Percentiles rank a stretch among this genome's conserved stretches.
phyloP scores from a whole-genome alignment of 768 basidiomycete species.

The Amyloporia xantha region DNA sequence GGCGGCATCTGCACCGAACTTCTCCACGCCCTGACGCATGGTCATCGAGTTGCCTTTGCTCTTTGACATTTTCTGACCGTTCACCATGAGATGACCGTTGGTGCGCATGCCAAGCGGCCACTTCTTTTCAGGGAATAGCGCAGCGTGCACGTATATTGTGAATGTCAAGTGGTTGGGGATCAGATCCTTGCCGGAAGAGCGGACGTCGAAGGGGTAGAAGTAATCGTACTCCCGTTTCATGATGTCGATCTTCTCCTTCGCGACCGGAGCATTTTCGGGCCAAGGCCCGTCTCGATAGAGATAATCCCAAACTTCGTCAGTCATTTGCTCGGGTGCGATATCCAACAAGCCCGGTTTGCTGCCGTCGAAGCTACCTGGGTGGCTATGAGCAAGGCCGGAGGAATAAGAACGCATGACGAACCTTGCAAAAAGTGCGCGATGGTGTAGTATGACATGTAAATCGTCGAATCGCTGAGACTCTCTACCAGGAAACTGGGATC shows the following conservation, averaged over 20 bases:
- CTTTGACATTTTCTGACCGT: conserved; percentile 99
- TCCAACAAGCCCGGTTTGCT: conserved; percentile 73
- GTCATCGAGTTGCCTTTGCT: conserved; percentile 95
- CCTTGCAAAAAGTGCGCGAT: conserved; percentile 88
- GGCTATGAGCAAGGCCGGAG: conserved; percentile 8
- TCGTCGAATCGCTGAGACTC: conserved; percentile 93
- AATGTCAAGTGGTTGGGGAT: conserved; percentile 95
- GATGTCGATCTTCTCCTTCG: conserved; percentile 71
- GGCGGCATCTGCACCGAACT: conserved; percentile 96
- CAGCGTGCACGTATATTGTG: conserved; percentile 91
- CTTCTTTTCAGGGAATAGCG: conserved; percentile 82
- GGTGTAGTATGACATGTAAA: conserved; percentile 99
- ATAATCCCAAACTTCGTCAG: conserved; percentile 97
- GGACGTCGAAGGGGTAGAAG: conserved; percentile 97
- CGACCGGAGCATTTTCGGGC: conserved; percentile 59
- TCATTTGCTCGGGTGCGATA: conserved; percentile 88
- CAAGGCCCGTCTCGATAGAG: conserved; percentile 74
- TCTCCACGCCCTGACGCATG: conserved; percentile 77
- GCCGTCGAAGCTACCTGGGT: conserved; percentile 69
- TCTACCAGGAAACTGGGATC: conserved; percentile 96
- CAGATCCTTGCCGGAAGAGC: conserved; percentile 96
- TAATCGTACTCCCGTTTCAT: conserved; percentile 91
- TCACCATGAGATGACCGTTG: conserved; percentile 95
- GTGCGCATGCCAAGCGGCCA: conserved; percentile 91
- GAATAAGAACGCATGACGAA: conserved; percentile 27